These are phyloP conservation scores for Cryptosporidium baileyi DNA, from an alignment of 169 alveolate species.

Conservation along the genomic window DNA sequence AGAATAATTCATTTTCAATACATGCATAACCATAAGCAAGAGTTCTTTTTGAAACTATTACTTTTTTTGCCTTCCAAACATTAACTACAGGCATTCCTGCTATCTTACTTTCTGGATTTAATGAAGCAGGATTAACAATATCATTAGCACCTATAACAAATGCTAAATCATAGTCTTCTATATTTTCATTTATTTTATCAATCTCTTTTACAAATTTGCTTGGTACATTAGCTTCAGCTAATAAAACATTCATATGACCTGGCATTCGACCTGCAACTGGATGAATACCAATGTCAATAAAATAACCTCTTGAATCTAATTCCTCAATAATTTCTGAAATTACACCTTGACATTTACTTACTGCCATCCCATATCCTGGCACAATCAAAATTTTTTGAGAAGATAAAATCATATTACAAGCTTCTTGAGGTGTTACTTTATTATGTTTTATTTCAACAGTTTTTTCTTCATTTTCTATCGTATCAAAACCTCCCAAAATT, in stretches of 20 bases:
- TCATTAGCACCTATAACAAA: conserved; percentile 82
- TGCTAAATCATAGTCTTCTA: conserved; percentile 77
- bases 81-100: conserved; percentile 78
- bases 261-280: conserved; percentile 80
- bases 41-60: conserved; percentile 73
- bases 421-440: conserved; percentile 38
- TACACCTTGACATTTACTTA: conserved; percentile 72
- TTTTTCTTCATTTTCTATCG: conserved; percentile 50
- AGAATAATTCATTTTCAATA: conserved; percentile 77
- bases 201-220: conserved; percentile 72
- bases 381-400: conserved; percentile 76
- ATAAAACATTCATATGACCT: conserved; percentile 76
- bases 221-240: conserved; percentile 76
- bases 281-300: conserved; percentile 73
- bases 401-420: conserved; percentile 69
- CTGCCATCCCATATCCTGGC: conserved; percentile 83
- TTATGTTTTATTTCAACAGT: conserved; percentile 34
- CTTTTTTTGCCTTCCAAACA: conserved; percentile 77
- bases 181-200: conserved; percentile 75
- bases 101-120: conserved; percentile 68
- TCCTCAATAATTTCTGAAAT: conserved; percentile 72
- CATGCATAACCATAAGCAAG: conserved; percentile 77
- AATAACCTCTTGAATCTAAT: conserved; percentile 64
- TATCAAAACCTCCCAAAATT: conserved; percentile 83
- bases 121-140: conserved; percentile 81